phyloP scores from a whole-genome alignment of 768 basidiomycete genomes.

The Collybia sp. region DNA sequence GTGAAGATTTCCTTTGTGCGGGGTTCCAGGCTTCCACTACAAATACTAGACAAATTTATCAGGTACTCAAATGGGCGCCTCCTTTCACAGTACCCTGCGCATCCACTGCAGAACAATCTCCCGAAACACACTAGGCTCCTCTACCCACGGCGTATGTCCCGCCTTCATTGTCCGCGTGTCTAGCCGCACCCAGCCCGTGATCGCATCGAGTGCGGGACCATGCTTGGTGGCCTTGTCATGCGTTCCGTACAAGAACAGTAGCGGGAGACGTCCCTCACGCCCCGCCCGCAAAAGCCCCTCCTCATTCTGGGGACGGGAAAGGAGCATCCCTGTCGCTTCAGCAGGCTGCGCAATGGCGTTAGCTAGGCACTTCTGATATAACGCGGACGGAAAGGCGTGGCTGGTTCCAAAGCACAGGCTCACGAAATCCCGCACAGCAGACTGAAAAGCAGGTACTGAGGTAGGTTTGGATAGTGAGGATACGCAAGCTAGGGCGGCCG shows the following conservation, averaged over 20 bases:
- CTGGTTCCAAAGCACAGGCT: no score
- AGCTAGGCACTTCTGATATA: slow-evolving; percentile 11
- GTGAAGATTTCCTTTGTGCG: no score
- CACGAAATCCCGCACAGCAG: neutral
- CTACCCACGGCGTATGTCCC: slow-evolving; percentile 25
- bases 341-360: neutral
- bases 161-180: slow-evolving; percentile 18
- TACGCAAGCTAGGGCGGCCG: no score
- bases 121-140: slow-evolving; percentile 15
- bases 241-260: no score
- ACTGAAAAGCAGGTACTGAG: slow-evolving; percentile 13
- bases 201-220: slow-evolving; percentile 7
- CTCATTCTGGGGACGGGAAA: no score
- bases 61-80: no score
- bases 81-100: no score
- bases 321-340: no score
- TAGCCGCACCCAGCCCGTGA: slow-evolving; percentile 19
- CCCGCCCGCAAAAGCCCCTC: slow-evolving; percentile 12
- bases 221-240: no score
- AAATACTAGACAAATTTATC: no score
- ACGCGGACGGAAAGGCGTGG: no score
- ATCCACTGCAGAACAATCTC: slow-evolving; percentile 10
- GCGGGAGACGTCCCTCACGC: slow-evolving; percentile 14
- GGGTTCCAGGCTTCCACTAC: no score
- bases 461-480: slow-evolving; percentile 2